Base-by-base conservation (phyloP, 768 basidiomycete species). In the Panaeolus papilionaceus region DNA sequence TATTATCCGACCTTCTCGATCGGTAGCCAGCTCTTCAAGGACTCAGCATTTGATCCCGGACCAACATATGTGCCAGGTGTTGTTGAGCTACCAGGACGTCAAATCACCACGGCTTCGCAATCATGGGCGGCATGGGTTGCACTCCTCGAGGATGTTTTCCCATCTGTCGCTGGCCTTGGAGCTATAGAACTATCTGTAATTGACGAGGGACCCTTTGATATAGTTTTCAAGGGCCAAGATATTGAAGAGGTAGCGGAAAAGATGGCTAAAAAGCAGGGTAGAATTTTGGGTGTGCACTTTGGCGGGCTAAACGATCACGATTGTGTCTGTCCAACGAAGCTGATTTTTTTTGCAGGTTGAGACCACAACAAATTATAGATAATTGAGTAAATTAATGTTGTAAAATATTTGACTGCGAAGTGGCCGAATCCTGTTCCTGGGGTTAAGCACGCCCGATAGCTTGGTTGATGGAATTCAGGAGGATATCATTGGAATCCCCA, bases 401-500 rank as follows among this genome's bases (percentile, higher is more conserved):
- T 42, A 11, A 42, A 11, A 42, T 42, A 42, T 42, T 42, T 3
- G 16, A 42, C 10, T 42, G 16, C 40, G 16, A 42, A 33, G 33
- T 33, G 5, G 33, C 33, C 5, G 33, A 33, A 33, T 33, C 33
- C 33, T 33, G 5, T 33, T 33, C 33, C 33, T 5, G 33, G 5
- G 33, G 33, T 33, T 58, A 58, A 33, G 28, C 54, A 58, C 54
- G 54, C 1, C 28, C 54, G 8, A 58, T 28, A 16, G 54, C 54
- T 79, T 67, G 71, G 80, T 84, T 73, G 51, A 92, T 89, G 5
- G 91, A 80, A 74, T 91, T 81, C 3, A 92, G 79, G 51, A 93
- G 79, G 20, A 85, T 81, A 71, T 92, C 82, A n/a, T 87, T 69
- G 62, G 77, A 82, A 73, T 92, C 92, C 4, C 89, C 89, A 38